Evolutionary conservation across 768 basidiomycete genomes (phyloP).

Genomic region (Lentinus brumalis): DNA sequence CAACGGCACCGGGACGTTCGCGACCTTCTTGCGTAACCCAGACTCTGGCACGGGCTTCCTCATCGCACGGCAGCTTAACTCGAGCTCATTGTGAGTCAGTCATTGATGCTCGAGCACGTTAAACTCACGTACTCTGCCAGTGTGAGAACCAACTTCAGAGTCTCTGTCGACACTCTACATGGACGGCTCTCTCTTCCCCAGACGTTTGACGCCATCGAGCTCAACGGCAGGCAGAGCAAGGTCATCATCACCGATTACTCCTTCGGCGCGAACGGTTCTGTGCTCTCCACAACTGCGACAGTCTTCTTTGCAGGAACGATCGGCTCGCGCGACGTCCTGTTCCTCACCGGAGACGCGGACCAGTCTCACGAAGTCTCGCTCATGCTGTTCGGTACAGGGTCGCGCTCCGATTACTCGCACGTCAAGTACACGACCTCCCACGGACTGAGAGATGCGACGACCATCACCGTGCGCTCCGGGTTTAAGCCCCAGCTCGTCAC

Average conservation of each 20-base stretch:
- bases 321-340: conserved; percentile 41
- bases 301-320: conserved; percentile 64
- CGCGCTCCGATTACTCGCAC: conserved; percentile 15
- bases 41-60: conserved; percentile 70
- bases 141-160: conserved; percentile 52
- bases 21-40: conserved; percentile 67
- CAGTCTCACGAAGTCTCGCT: conserved; percentile 38
- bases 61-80: conserved; percentile 66
- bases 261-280: conserved; percentile 57
- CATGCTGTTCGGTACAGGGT: conserved; percentile 16
- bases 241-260: conserved; percentile 69
- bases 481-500: conserved; percentile 55
- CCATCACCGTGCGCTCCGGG: conserved; percentile 58
- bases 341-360: conserved; percentile 37
- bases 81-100: conserved; percentile 60
- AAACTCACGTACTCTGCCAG: conserved; percentile 29
- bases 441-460: conserved; percentile 36
- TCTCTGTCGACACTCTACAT: conserved; percentile 56
- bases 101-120: not conserved
- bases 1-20: conserved; percentile 47
- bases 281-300: conserved; percentile 71
- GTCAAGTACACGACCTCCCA: conserved; percentile 29
- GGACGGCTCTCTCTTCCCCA: conserved; percentile 60
- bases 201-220: conserved; percentile 52
- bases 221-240: conserved; percentile 73